Percentiles rank a stretch among this genome's conserved stretches.
Conservation (phyloP, 176 grass and related monocot genomes). For the Oryza coarctata region DNA sequence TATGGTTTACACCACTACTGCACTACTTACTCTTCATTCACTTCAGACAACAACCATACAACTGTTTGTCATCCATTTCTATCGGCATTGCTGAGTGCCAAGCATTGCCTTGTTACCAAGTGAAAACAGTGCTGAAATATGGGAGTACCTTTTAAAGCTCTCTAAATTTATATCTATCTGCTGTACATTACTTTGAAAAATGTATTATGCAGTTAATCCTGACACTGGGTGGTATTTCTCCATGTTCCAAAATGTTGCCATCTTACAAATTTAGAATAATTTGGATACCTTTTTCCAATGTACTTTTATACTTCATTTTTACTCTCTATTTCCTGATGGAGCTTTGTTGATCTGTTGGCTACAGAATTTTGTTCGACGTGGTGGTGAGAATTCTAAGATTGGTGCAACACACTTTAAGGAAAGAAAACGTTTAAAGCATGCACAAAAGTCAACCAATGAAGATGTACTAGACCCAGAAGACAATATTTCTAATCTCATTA, state of each 20-base stretch:
- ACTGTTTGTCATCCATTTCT: background rate
- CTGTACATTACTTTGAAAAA: background rate
- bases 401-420: constrained; percentile 32
- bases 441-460: constrained; percentile 36
- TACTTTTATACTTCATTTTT: background rate
- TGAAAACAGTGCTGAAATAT: background rate
- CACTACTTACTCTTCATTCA: background rate
- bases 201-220: background rate
- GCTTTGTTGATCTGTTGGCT: constrained; percentile 8
- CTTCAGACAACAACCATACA: background rate
- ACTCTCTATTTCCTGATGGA: constrained; percentile 35
- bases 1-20: background rate
- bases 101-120: constrained; percentile 11
- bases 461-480: constrained; percentile 26
- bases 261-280: background rate
- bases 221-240: background rate
- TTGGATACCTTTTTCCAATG: background rate
- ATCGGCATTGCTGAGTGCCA: background rate
- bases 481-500: constrained; percentile 30
- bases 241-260: background rate
- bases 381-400: constrained; percentile 27
- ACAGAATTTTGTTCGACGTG: constrained; percentile 44
- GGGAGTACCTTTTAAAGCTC: background rate
- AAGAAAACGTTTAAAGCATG: constrained; percentile 44
- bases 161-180: background rate